Percentiles rank a stretch among this genome's conserved stretches.
Conservation (phyloP, 2,329 filamentous ascomycete genomes). For the Microsporum canis region DNA sequence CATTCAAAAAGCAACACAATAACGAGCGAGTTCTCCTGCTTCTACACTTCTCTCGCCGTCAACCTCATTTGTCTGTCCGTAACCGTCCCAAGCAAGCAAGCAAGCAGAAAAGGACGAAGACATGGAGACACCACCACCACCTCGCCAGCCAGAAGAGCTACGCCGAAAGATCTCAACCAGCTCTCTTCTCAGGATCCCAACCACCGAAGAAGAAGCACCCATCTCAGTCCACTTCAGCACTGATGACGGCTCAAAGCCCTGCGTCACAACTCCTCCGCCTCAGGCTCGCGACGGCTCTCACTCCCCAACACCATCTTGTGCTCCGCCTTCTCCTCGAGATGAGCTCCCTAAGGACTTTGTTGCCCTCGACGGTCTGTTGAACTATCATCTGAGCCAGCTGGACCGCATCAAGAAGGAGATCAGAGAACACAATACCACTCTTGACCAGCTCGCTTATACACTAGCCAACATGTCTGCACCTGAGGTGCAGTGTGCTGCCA, state of each 20-base stretch:
- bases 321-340: slow-evolving; percentile 7
- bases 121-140: background rate
- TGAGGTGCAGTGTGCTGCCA: slow-evolving; percentile 6
- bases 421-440: slow-evolving; percentile 12
- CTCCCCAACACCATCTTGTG: background rate
- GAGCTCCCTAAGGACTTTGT: slow-evolving; percentile 13
- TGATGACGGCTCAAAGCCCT: background rate
- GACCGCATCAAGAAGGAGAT: slow-evolving; percentile 20
- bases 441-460: slow-evolving; percentile 13
- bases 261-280: background rate
- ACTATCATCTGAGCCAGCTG: slow-evolving; percentile 21
- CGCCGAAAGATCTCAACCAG: slow-evolving; percentile 9
- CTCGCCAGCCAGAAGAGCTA: background rate
- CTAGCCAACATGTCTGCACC: background rate
- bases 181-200: background rate
- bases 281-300: slow-evolving; percentile 1
- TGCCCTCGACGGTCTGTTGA: slow-evolving; percentile 19
- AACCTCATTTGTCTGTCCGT: background rate
- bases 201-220: slow-evolving; percentile 1
- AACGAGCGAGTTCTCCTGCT: background rate
- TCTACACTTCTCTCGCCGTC: background rate
- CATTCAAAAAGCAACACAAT: background rate
- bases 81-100: background rate
- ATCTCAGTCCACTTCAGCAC: background rate
- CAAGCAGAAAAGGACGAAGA: background rate